Percentiles rank a stretch among this genome's conserved stretches.
These are phyloP conservation scores for Oryza australiensis DNA, from an alignment of 176 grass and related monocot genomes.

Conservation along the genomic window DNA sequence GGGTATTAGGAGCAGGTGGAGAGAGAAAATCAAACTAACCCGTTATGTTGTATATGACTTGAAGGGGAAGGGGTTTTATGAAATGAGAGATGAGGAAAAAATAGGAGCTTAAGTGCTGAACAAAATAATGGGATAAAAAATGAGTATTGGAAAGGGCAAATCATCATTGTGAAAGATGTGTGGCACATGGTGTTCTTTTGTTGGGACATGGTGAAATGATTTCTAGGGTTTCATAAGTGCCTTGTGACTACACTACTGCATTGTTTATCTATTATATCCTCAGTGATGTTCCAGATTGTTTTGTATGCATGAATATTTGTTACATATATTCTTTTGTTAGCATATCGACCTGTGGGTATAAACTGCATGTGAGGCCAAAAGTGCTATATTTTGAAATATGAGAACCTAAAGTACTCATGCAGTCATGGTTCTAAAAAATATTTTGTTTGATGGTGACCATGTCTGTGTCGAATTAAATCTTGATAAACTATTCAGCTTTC, in stretches of 20 bases:
- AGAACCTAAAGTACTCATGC: not conserved
- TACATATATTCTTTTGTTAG: no score
- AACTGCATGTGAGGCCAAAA: not conserved
- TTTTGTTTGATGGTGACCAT: not conserved
- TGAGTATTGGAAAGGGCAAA: not conserved
- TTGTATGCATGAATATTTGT: not conserved
- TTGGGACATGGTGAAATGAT: not conserved
- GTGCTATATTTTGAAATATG: not conserved
- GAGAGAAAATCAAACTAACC: not conserved
- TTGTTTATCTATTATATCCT: not conserved
- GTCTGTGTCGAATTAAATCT: not conserved
- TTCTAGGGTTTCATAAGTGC: not conserved
- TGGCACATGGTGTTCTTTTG: not conserved
- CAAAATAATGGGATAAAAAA: not conserved
- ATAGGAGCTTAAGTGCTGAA: not conserved
- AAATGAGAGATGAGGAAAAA: not conserved
- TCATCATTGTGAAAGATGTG: not conserved
- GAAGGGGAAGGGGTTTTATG: not conserved
- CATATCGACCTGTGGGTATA: not conserved
- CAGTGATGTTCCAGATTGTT: not conserved
- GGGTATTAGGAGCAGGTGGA: not conserved
- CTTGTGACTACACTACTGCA: not conserved
- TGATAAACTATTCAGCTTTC: not conserved
- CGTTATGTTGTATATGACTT: not conserved
- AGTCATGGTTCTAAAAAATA: not conserved